Base-by-base conservation (phyloP, 176 grass and related monocot genomes). In the Areca catechu region DNA sequence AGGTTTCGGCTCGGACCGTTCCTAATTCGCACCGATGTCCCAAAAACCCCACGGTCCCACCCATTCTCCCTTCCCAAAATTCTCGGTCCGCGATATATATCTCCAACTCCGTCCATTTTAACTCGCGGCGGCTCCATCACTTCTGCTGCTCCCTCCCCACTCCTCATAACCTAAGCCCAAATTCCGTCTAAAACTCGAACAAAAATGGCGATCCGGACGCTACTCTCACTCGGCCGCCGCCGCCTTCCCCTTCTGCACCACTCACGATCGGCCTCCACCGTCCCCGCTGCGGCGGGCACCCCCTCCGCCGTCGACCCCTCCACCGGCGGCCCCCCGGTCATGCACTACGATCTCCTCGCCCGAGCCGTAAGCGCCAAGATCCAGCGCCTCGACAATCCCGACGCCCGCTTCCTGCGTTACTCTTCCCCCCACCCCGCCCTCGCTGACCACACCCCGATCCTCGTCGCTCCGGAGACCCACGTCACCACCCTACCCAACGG, bases 331-430 rank as follows among this genome's bases (percentile, higher is more conserved):
- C 61, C 83, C 16, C 92, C 83, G 0, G 78, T 85, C 61, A 69
- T 91, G 83, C 66, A 49, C 19, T 97, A 97, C 61, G 92, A 97
- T 20, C 87, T 56, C 75, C 75, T 97, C 65, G 68, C 75, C 9
- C 75, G 81, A 6, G 61, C 87, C 43, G 86, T 91, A 5, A 87
- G 87, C 57, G 66, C 81, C 1, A 70, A 77, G 69, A 30, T 97
- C 51, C 77, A 82, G 54, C 80, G 83, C 22, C 80, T 97, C 14
- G 83, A 97, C 34, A 66, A 97, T 23, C 78, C 92, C 71, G 92
- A 97, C 68, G 83, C 83, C 23, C 83, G 92, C 12, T 97, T 91
- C 83, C 87, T 97, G 57, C 92, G 92, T 49, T 97, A 97, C 69
- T 86, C 92, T 12, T 84, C 28, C 50, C 92, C 92, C 50, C 63